Conservation (phyloP, 169 alveolate genomes). For the Plasmodium relictum region DNA sequence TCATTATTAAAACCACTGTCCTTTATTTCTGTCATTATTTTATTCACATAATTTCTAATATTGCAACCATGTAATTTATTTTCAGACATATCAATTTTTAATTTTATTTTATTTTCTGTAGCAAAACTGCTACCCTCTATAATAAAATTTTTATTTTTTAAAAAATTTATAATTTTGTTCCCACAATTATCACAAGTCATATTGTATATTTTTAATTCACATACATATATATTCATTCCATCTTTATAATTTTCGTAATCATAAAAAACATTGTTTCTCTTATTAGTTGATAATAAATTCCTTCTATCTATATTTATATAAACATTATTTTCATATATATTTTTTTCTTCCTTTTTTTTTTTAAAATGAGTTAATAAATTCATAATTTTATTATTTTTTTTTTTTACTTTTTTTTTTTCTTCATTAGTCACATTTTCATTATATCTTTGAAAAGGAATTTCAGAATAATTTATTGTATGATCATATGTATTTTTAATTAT, state of each 20-base stretch:
- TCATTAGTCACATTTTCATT: constrained; percentile 8
- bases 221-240: constrained; percentile 14
- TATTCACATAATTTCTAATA: constrained; percentile 42
- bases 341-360: not conserved
- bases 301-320: not conserved
- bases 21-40: constrained; percentile 61
- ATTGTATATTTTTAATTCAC: constrained; percentile 70
- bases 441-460: not conserved
- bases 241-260: constrained; percentile 64
- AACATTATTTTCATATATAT: constrained; percentile 7
- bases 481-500: too few species aligned
- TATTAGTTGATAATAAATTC: not conserved
- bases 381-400: not conserved
- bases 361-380: constrained; percentile 16
- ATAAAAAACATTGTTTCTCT: constrained; percentile 5
- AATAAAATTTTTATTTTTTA: constrained; percentile 56
- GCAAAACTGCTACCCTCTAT: constrained; percentile 67
- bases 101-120: constrained; percentile 52
- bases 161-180: constrained; percentile 60
- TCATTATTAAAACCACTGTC: constrained; percentile 66
- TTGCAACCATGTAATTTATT: constrained; percentile 3
- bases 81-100: constrained; percentile 43
- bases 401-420: not conserved
- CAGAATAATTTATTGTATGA: too few species aligned
- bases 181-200: constrained; percentile 76